Evolutionary conservation across 345 rosid species (phyloP), one percentile per base, ranked within the genome.

Genomic region (Carallia brachiata): DNA sequence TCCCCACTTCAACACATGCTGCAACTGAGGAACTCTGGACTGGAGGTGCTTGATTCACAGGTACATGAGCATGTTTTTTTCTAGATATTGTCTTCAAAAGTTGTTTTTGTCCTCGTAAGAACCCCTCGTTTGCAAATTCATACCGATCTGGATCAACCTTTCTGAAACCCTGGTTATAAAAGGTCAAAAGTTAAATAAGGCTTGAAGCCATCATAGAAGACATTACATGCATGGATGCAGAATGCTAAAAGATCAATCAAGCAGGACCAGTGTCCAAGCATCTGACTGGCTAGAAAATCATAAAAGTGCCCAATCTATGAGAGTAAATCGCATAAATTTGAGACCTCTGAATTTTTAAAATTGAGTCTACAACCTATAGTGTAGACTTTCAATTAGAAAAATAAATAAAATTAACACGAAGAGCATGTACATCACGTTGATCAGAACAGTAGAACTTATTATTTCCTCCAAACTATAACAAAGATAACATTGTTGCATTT

Each of bases 111-210:
- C 97, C 99, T 79, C 89, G 84, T 72, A 92, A 77, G 74, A 95
- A 95, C 27, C 96, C 87, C 76, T 94, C 98, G 69, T 91, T 94
- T 0, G 97, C 96, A 77, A 94, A 94, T 76, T 94, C 97, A 93
- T 89, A 91, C 63, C 88, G 85, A 75, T 94, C 97, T 1, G 95
- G 96, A 75, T 91, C 97, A 81, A 95, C 92, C 79, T 95, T 95
- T 53, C 94, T 79, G 69, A 95, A 95, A 54, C 99, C 99, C 99
- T 95, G 89, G n/a, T 47, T 61, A 66, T 55, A 34, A 34, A 58
- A 23, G n/a, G 60, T 13, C 6, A 13, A 65, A 5, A 23, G 17
- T 23, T 57, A 60, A 50, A 53, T 31, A 31, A 36, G 6, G 48
- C 23, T 34, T 54, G 61, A 52, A n/a, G n/a, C 15, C 48, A 47